Percentiles rank a stretch among this genome's conserved stretches.
phyloP scores from a whole-genome alignment of 352 stramenopile genomes.

The Phytophthora foliorum region DNA sequence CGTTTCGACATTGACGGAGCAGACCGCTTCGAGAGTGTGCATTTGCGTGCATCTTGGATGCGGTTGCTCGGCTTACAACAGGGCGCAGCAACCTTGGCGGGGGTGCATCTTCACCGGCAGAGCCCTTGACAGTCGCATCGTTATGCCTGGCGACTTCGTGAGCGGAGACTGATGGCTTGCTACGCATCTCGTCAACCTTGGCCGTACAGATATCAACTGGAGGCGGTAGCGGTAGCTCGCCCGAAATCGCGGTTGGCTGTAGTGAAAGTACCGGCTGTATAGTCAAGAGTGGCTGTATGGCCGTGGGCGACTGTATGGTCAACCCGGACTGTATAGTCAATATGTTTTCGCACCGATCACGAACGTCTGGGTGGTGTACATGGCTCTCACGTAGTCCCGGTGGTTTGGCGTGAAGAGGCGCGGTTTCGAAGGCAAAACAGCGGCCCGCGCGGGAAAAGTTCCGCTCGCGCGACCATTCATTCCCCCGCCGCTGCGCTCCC shows the following conservation, averaged over 20 bases:
- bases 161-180: no score
- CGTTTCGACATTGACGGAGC: conserved; percentile 1
- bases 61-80: neutral
- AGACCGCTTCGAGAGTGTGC: conserved; percentile 1
- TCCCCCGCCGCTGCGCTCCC: no score
- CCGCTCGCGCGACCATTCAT: no score
- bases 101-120: neutral
- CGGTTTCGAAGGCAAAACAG: neutral
- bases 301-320: conserved; percentile 14
- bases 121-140: no score
- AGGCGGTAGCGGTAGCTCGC: no score
- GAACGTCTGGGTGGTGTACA: no score
- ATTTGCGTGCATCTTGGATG: neutral
- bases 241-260: neutral
- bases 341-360: no score
- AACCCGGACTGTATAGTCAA: conserved; percentile 14
- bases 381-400: no score
- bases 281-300: conserved; percentile 13
- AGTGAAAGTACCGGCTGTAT: conserved; percentile 7
- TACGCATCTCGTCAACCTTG: no score
- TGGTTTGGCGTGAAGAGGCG: no score
- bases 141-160: no score
- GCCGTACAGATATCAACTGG: no score
- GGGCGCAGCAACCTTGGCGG: neutral
- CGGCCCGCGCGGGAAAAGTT: neutral